Base-by-base conservation (phyloP, 306 rosid genomes). In the Sindora glabra region DNA sequence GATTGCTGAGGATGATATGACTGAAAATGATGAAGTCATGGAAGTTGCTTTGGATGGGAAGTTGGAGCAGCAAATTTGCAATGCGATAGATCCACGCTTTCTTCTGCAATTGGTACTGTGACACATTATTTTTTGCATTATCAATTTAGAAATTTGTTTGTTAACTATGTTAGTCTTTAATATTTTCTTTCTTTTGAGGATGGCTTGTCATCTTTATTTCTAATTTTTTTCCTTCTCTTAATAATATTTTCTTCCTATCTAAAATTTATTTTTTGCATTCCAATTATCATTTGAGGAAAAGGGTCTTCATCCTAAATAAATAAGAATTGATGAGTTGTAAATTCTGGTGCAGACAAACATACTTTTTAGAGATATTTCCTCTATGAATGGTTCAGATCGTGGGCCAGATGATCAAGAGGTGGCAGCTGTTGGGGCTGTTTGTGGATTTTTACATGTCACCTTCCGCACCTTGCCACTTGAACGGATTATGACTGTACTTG, bases 41-140 rank as follows among this genome's bases (percentile, higher is more conserved):
- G 87, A 84, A 64, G 40, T 82, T 26, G 74, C 64, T 42, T 67
- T 87, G 79, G 72, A 85, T 77, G 74, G 61, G 54, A 80, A 83
- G 71, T 80, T 91, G 79, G 83, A 85, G 34, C 77, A 74, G 63
- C 95, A 91, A 77, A 91, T 91, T 41, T 70, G 87, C 74, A 77
- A 77, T 70, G 80, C 96, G 46, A 77, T 91, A 60, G 89, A 87
- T 79, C 67, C 83, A 4, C 84, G 83, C 39, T 91, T 91, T 82
- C 97, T 91, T 63, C 70, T 87, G 71, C 97, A 85, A 78, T 64
- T 91, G 77, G 97, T 91, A 85, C n/a, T n/a, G n/a, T n/a, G n/a
- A n/a, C n/a, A n/a, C n/a, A n/a, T n/a, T n/a, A n/a, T n/a, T n/a
- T n/a, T n/a, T n/a, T n/a, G n/a, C n/a, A n/a, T n/a, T n/a, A n/a